A percentile compares a stretch with the other conserved stretches of the same genome.
Evolutionary conservation across 805 yeast genomes (phyloP).

Genomic region (Metschnikowia santaceciliae): DNA sequence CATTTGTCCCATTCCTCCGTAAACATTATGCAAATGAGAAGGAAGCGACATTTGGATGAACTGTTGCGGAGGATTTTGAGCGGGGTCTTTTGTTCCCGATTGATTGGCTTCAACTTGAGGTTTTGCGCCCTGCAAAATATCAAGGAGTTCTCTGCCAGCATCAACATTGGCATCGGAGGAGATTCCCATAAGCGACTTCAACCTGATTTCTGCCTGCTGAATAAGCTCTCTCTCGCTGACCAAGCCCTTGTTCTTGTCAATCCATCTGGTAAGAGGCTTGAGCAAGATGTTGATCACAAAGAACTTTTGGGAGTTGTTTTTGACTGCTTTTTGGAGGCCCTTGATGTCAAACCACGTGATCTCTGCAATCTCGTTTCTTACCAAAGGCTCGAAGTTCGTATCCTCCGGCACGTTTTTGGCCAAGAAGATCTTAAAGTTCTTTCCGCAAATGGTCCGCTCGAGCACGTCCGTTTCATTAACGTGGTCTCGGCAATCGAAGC

Average conservation of each 20-base stretch:
- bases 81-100: conserved; percentile 1
- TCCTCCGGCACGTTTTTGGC: conserved; percentile 76
- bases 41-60: conserved; percentile 29
- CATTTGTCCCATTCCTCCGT: conserved; percentile 15
- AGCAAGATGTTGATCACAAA: conserved; percentile 48
- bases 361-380: conserved; percentile 80
- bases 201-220: conserved; percentile 57
- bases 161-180: conserved; percentile 41
- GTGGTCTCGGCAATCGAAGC: conserved; percentile 72
- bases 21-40: conserved; percentile 27
- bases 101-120: conserved; percentile 4
- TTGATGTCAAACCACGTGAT: conserved; percentile 75
- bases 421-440: conserved; percentile 79
- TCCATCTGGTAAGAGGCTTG: conserved; percentile 52
- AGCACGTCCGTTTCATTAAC: conserved; percentile 68
- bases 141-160: conserved; percentile 74
- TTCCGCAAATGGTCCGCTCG: conserved; percentile 78
- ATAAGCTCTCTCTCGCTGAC: conserved; percentile 55
- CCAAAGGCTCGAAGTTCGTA: conserved; percentile 71
- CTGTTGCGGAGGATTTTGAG: conserved; percentile 10
- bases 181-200: conserved; percentile 63
- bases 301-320: conserved; percentile 34
- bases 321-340: conserved; percentile 35
- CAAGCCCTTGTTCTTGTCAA: conserved; percentile 47
- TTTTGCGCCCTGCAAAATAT: conserved; percentile 46